phyloP scores from a whole-genome alignment of 495 filamentous ascomycete genomes.

The Xylaria venustula region DNA sequence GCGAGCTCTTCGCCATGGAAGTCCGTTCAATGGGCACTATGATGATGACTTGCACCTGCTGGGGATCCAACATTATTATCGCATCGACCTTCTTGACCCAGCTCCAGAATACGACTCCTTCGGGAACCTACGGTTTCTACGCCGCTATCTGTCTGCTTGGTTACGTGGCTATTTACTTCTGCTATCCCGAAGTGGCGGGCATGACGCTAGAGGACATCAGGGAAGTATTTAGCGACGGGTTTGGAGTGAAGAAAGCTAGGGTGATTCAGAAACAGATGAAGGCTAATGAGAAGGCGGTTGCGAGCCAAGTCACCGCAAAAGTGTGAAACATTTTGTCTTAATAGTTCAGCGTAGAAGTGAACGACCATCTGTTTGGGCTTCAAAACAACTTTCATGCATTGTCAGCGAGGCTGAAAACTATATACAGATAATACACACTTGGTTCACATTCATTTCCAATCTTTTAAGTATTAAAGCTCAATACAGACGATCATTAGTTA shows the following conservation, averaged over 20 bases:
- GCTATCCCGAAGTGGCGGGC: constrained; percentile 50
- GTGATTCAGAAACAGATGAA: constrained; percentile 1
- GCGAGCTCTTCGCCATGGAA: constrained; percentile 53
- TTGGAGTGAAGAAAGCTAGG: constrained; percentile 32
- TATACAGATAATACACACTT: no score
- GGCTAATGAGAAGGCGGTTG: not conserved
- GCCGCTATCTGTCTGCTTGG: constrained; percentile 47
- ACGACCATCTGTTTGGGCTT: no score
- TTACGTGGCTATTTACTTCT: constrained; percentile 48
- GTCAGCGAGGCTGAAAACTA: no score
- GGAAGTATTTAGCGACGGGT: constrained; percentile 48
- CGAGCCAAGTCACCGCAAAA: no score
- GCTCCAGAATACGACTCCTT: constrained; percentile 48
- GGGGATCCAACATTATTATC: constrained; percentile 54
- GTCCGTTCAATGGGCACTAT: constrained; percentile 54
- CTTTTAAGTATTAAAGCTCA: no score
- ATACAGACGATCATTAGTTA: no score
- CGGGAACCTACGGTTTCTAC: constrained; percentile 54
- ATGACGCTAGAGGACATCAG: constrained; percentile 50
- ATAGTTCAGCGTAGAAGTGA: no score
- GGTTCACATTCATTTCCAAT: no score
- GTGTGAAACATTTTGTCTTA: no score
- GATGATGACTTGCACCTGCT: constrained; percentile 51
- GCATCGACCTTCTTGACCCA: constrained; percentile 52
- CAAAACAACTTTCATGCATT: no score